Evolutionary conservation across 306 rosid genomes (phyloP), one percentile per base, ranked within the genome.

Genomic region (Fagus crenata): DNA sequence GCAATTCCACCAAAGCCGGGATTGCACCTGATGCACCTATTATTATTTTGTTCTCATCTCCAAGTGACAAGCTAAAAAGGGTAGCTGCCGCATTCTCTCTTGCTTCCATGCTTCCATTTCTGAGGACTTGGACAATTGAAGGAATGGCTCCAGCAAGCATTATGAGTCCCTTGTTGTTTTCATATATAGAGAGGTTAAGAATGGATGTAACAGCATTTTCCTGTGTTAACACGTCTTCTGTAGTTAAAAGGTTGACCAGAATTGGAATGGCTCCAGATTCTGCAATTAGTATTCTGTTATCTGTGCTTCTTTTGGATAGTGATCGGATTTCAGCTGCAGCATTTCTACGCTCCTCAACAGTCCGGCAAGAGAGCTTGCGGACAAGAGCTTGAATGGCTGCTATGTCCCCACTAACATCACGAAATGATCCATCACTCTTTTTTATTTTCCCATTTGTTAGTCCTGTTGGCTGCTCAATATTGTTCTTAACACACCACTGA

Each of bases 101-200:
- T 0, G 96, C 97, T 85, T 92, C 98, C 93, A 89, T 90, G 89
- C 89, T 90, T 78, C 99, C 98, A 22, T 93, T 84, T 77, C 97
- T 86, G 35, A 92, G 93, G 74, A 96, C 95, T 86, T 90, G 98
- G 65, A 96, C 99, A 81, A 92, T 89, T 36, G 97, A 91, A 76
- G 98, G 98, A 72, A 95, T 81, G 46, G 98, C 98, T 78, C 93
- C 99, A 1, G 97, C 93, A 70, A 92, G 99, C 99, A 95, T 92
- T 80, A 95, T 95, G 15, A 91, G 91, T 67, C 91, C 97, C 84
- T 95, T 92, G 91, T 95, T 95, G 59, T 88, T 88, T 73, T 92
- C 97, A 67, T 87, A 92, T 75, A 95, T 95, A 46, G 99, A 95
- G 61, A 95, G 98, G 74, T 95, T 95, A 41, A 95, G 97, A 75